Base-by-base conservation (phyloP, 2,329 filamentous ascomycete genomes). In the Microascus cirrosus region DNA sequence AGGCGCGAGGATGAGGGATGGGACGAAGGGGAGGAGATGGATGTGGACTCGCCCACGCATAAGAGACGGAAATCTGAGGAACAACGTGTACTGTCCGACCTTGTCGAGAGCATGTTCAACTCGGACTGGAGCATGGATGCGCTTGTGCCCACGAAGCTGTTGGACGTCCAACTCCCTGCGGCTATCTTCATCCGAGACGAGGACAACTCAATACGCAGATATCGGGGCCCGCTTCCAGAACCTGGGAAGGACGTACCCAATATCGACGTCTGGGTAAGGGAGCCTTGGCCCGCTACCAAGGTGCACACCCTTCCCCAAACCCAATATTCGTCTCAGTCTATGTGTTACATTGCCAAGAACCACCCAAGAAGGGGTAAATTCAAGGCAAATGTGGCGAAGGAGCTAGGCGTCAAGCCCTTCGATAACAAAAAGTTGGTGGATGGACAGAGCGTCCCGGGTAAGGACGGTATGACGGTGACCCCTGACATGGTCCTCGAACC, bases 291-390 rank as follows among this genome's bases (percentile, higher is more conserved):
- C 12, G 88, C 82, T 18, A 82, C 87, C 4, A 70, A 78, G 58
- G 73, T 91, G 12, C 68, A 79, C 18, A 72, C 70, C 15, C 77
- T 97, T 2, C 94, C 94, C 0, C 77, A 76, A 0, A 89, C 89
- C 0, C 73, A 76, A 22, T 86, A 85, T 5, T 82, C 82, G 1
- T 74, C 76, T 32, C 83, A 85, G 53, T 85, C 90, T 6, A 75
- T 96, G 63, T 95, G 87, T 59, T 99, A 99, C 70, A 86, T 99
- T 59, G 80, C 95, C 67, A 89, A 90, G 63, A 84, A 83, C 57
- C 83, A 90, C 61, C 77, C 85, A 42, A 80, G 87, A 57, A 83
- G 94, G 57, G 94, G 94, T 56, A 93, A 87, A 65, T 96, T 99
- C 66, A 78, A 89, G 60, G 73, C 82, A 0, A 68, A 79, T 54